Conservation (phyloP, 2,329 filamentous ascomycete genomes). For the Tolypocladium ophioglossoides region DNA sequence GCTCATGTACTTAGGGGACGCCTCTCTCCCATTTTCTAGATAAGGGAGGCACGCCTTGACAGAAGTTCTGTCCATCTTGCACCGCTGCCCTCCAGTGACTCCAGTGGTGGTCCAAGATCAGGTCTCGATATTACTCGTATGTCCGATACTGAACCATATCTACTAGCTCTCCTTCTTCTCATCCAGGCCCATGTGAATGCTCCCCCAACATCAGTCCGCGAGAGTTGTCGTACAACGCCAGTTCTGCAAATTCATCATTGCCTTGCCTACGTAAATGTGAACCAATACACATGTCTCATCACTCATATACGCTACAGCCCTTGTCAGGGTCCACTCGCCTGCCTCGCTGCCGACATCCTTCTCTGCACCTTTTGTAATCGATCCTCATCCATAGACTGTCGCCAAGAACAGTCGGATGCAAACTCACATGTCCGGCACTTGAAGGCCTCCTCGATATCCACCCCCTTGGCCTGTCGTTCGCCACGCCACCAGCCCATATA, state of each 20-base stretch:
- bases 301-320: not conserved
- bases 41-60: too few species aligned
- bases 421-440: slow-evolving; percentile 87
- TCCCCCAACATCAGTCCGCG: too few species aligned
- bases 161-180: too few species aligned
- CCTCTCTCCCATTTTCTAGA: too few species aligned
- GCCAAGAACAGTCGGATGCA: slow-evolving; percentile 67
- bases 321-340: not conserved
- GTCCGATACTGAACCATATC: too few species aligned
- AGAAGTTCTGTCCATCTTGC: too few species aligned
- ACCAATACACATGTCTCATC: not conserved
- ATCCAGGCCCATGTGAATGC: too few species aligned
- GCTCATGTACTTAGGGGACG: too few species aligned
- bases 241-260: not conserved
- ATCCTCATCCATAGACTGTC: slow-evolving; percentile 57
- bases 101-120: too few species aligned
- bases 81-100: too few species aligned
- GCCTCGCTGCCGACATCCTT: slow-evolving; percentile 5
- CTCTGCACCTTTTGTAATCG: slow-evolving; percentile 14
- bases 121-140: too few species aligned
- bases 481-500: slow-evolving; percentile 88
- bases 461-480: slow-evolving; percentile 59
- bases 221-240: not conserved
- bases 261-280: not conserved
- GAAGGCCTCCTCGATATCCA: slow-evolving; percentile 73